Percentiles rank a stretch among this genome's conserved stretches.
phyloP scores from a whole-genome alignment of 805 yeast species.

The Wickerhamomyces strasburgensis region DNA sequence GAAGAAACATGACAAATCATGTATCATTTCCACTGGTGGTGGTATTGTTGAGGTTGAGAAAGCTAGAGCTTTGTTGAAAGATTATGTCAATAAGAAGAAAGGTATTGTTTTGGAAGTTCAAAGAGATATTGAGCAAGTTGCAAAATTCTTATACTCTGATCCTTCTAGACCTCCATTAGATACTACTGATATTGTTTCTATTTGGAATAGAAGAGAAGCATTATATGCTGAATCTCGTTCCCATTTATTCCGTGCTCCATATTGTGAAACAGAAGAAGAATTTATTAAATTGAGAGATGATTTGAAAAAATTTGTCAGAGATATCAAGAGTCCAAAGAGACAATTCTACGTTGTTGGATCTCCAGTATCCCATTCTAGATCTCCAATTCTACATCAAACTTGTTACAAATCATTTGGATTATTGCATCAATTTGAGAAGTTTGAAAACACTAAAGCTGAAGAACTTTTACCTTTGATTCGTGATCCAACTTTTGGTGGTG shows the following conservation, averaged over 20 bases:
- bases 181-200: conserved; percentile 69
- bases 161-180: conserved; percentile 79
- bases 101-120: conserved; percentile 90
- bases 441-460: conserved; percentile 61
- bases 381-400: conserved; percentile 82
- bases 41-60: conserved; percentile 79
- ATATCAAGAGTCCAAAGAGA: conserved; percentile 42
- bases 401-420: conserved; percentile 71
- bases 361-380: conserved; percentile 82
- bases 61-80: conserved; percentile 61
- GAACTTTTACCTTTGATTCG: conserved; percentile 51
- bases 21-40: conserved; percentile 91
- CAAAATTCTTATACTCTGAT: conserved; percentile 68
- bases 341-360: conserved; percentile 72
- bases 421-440: conserved; percentile 64
- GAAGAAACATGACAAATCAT: conserved; percentile 32
- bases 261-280: conserved; percentile 52
- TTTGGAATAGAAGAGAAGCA: conserved; percentile 76
- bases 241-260: conserved; percentile 70
- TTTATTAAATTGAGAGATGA: conserved; percentile 52
- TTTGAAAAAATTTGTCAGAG: conserved; percentile 62
- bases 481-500: conserved; percentile 73
- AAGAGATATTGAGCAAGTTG: conserved; percentile 77
- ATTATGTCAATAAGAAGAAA: conserved; percentile 35
- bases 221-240: conserved; percentile 82